Evolutionary conservation across 257 asterid species (phyloP).

Genomic region (Solanum pimpinellifolium): DNA sequence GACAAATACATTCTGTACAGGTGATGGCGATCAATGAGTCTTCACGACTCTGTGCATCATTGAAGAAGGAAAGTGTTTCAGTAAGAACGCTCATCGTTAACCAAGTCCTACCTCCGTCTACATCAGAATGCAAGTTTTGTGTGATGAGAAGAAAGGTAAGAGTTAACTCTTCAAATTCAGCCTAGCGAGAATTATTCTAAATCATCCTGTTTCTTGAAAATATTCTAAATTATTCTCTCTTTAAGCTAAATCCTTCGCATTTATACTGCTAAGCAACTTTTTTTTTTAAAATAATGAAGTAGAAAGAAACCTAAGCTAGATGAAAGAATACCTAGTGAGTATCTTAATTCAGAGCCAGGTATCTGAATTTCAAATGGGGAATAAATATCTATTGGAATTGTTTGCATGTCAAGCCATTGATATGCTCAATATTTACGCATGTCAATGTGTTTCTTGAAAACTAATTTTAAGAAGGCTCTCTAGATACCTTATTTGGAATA

Average conservation of each 20-base stretch:
- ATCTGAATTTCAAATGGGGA: not conserved
- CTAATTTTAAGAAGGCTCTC: not conserved
- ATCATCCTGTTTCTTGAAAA: not conserved
- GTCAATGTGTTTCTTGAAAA: not conserved
- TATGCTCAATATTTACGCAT: not conserved
- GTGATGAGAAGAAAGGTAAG: conserved; percentile 56
- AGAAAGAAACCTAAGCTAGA: not conserved
- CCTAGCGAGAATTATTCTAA: not conserved
- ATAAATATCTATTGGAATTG: not conserved
- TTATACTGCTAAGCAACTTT: not conserved
- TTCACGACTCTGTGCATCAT: conserved; percentile 55
- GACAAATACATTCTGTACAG: conserved; percentile 15
- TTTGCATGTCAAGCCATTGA: not conserved
- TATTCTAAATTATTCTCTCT: not conserved
- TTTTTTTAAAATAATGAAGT: not conserved
- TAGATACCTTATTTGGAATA: not conserved
- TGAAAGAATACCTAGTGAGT: not conserved
- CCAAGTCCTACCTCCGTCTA: conserved; percentile 51
- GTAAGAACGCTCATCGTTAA: conserved; percentile 56
- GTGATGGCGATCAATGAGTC: conserved; percentile 77
- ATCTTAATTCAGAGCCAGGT: not conserved
- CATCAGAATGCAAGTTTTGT: conserved; percentile 72
- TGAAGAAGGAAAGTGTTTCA: conserved; percentile 60
- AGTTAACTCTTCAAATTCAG: not conserved
- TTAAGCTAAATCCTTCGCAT: not conserved